These are phyloP conservation scores for Ceratocystis variospora DNA, from an alignment of 2,329 filamentous ascomycete species.

Conservation along the genomic window DNA sequence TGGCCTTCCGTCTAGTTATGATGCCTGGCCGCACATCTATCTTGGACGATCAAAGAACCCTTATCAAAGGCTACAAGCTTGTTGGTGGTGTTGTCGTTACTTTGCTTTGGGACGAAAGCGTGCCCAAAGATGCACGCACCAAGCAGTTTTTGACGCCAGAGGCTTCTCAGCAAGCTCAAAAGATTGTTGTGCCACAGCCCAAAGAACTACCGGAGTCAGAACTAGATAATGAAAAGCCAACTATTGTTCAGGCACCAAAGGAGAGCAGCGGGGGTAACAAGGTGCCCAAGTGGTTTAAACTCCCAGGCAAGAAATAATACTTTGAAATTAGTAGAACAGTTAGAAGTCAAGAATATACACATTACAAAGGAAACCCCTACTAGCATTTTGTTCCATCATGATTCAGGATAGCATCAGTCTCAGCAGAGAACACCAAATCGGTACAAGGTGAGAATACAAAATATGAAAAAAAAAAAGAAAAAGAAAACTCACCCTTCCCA, in stretches of 20 bases:
- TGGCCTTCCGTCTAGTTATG: constrained; percentile 60
- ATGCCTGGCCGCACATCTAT: constrained; percentile 40
- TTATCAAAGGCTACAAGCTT: constrained; percentile 64
- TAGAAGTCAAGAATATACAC: too few species aligned
- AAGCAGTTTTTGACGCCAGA: constrained; percentile 44
- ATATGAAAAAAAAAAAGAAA: too few species aligned
- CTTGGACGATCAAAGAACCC: constrained; percentile 33
- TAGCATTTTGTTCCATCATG: too few species aligned
- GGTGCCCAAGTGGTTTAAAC: constrained; percentile 58
- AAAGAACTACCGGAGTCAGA: constrained; percentile 24
- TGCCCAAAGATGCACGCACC: constrained; percentile 41
- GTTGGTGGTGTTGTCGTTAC: constrained; percentile 53
- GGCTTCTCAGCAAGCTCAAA: constrained; percentile 48
- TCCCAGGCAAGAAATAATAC: constrained; percentile 53
- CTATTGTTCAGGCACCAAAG: constrained; percentile 21
- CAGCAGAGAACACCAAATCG: too few species aligned
- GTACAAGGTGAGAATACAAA: background rate
- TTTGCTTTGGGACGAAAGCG: constrained; percentile 57
- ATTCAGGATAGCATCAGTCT: too few species aligned
- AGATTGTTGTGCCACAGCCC: constrained; percentile 50
- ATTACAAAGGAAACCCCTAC: too few species aligned
- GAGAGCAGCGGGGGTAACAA: constrained; percentile 33
- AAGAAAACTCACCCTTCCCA: background rate
- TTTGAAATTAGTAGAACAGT: background rate
- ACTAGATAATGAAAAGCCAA: constrained; percentile 28